Conservation (phyloP, 345 rosid genomes). For the Theobroma cacao region DNA sequence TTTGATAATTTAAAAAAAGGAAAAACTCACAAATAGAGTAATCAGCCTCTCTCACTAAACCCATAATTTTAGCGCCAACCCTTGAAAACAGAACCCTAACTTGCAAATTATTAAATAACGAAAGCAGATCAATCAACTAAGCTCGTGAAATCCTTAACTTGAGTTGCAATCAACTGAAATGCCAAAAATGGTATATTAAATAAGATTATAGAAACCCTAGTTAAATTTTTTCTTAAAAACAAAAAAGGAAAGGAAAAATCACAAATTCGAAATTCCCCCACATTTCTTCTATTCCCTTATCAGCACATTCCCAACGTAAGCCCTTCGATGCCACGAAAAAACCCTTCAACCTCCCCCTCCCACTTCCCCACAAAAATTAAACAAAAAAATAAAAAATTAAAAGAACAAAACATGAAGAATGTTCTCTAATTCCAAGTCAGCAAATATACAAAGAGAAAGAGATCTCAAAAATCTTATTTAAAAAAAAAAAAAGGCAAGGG, state of each 20-base stretch:
- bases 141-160: conserved; percentile 26
- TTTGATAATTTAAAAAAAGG: background rate
- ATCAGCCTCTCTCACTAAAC: conserved; percentile 18
- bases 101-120: background rate
- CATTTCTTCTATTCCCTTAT: conserved; percentile 3
- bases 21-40: background rate
- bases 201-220: background rate
- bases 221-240: background rate
- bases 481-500: background rate
- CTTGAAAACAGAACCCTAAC: conserved; percentile 4
- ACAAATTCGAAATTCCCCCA: conserved; percentile 11
- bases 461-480: background rate
- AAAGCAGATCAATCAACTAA: conserved; percentile 21
- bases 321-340: conserved; percentile 26
- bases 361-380: background rate
- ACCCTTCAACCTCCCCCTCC: conserved; percentile 13
- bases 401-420: background rate
- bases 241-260: background rate
- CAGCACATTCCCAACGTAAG: conserved; percentile 18
- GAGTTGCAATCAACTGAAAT: conserved; percentile 27
- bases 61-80: background rate
- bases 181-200: background rate
- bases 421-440: conserved; percentile 1
- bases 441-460: background rate
- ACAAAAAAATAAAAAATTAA: background rate